phyloP scores from a whole-genome alignment of 1,139 yeast genomes.

The Debaryomyces sp. region DNA sequence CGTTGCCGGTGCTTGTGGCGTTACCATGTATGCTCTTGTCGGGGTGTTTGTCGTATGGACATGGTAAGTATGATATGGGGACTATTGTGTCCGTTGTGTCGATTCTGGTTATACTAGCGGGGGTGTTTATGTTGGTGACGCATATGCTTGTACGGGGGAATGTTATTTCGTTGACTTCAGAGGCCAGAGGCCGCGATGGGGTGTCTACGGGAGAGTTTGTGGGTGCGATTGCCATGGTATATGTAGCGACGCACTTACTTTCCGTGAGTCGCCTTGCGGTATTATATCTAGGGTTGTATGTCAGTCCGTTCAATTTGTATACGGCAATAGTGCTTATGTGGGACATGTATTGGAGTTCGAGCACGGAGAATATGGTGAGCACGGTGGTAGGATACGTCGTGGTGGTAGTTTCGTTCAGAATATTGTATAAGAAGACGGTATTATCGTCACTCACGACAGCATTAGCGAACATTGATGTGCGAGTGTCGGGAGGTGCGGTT shows the following conservation, averaged over 20 bases:
- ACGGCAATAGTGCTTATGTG: conserved; percentile 24
- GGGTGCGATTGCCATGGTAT: conserved; percentile 12
- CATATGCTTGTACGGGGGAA: conserved; percentile 15
- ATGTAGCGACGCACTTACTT: conserved; percentile 20
- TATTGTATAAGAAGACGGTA: conserved; percentile 17
- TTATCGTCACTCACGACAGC: conserved; percentile 2
- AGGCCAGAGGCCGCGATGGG: neutral
- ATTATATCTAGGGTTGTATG: conserved; percentile 29
- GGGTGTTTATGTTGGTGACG: conserved; percentile 18
- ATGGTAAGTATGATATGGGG: neutral
- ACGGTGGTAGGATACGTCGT: conserved; percentile 22
- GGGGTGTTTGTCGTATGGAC: conserved; percentile 17
- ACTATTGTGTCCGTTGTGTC: neutral
- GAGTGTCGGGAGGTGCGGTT: conserved; percentile 6
- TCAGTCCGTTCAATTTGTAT: conserved; percentile 30
- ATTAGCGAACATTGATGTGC: conserved; percentile 7
- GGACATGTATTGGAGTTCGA: conserved; percentile 11
- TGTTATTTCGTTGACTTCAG: conserved; percentile 5
- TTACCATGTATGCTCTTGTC: conserved; percentile 30
- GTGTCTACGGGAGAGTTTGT: neutral
- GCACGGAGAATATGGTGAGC: conserved; percentile 1
- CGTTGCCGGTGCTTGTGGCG: conserved; percentile 32
- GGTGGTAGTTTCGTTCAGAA: conserved; percentile 18
- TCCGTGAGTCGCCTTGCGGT: conserved; percentile 26
- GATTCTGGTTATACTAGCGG: conserved; percentile 17